Percentiles rank a stretch among this genome's conserved stretches.
Conservation (phyloP, 768 basidiomycete genomes). For the Trametes cinnabarina region DNA sequence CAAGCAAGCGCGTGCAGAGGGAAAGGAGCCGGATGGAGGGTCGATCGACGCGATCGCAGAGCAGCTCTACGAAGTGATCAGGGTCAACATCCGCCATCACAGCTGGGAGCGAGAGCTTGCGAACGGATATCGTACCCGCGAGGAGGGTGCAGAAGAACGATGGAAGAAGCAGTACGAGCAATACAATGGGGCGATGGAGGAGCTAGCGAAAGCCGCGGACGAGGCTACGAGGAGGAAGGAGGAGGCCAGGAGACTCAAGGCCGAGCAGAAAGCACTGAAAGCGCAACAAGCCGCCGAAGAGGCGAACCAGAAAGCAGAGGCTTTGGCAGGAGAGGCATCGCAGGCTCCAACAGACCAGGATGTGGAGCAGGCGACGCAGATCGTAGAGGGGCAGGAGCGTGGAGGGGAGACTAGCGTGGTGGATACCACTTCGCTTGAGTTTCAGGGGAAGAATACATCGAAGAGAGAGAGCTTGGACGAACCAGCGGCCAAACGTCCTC, state of each 20-base stretch:
- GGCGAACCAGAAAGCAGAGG: too few relatives aligned
- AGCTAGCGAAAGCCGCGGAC: not conserved
- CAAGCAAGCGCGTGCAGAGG: not conserved
- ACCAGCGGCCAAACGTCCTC: not conserved
- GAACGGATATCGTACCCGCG: not conserved
- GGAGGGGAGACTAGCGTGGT: too few relatives aligned
- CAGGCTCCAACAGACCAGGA: too few relatives aligned
- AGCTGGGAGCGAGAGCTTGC: not conserved
- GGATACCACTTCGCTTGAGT: too few relatives aligned
- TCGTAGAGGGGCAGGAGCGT: too few relatives aligned
- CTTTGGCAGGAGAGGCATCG: too few relatives aligned
- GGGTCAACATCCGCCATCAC: not conserved
- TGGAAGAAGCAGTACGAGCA: slow-evolving; percentile 5
- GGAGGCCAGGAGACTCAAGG: not conserved
- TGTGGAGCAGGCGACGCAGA: too few relatives aligned
- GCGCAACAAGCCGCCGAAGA: not conserved
- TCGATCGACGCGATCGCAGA: not conserved
- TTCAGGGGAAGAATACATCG: too few relatives aligned
- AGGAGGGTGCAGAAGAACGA: not conserved
- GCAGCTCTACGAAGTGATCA: not conserved
- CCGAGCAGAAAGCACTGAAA: not conserved
- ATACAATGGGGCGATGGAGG: not conserved
- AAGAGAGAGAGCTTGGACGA: not conserved
- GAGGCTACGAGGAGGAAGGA: not conserved
- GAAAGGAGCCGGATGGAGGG: slow-evolving; percentile 1